Evolutionary conservation across 2,329 filamentous ascomycete species (phyloP), one percentile per base, ranked within the genome.

Genomic region (Colletotrichum filicis): DNA sequence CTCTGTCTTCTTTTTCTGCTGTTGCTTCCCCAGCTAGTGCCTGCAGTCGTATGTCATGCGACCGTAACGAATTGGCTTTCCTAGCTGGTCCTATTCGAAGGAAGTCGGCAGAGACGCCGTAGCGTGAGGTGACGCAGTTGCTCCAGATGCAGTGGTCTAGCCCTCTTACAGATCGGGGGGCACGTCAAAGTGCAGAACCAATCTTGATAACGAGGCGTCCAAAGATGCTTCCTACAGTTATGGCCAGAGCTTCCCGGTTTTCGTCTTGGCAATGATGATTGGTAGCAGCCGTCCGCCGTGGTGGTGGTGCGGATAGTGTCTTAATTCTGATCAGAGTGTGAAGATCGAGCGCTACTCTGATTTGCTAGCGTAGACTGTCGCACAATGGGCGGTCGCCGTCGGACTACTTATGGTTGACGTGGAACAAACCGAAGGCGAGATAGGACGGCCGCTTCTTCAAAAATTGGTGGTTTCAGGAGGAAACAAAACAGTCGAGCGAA

Each of bases 181-280:
- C 46, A 68, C 68, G 63, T 68, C 64, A 66, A 70, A 16, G 14
- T 46, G 68, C 68, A 70, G 62, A 42, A 22, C 8, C 19, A 22
- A 71, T 58, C 57, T 68, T 62, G 68, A 37, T 55, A 22, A 22
- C 42, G 16, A 24, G 52, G 24, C 14, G 53, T 14, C 11, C 26
- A 32, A 16, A 28, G 12, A 28, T n/a, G 11, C 35, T 42, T 35
- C 16, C 26, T 9, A 14, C 22, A 24, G 22, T 53, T 30, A 65
- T 7, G 68, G 16, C 53, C 35, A 28, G 19, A 28, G 19, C 57
- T 42, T 68, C 46, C 64, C 28, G 64, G 57, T 62, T 62, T 62
- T 56, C 4, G 52, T 14, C 16, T 19, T 24, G 16, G 28, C 30
- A 12, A 19, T n/a, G 42, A 22, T 11, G 42, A 22, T 42, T 42